These are phyloP conservation scores for Boeremia lycopersici DNA, from an alignment of 2,329 filamentous ascomycete species.

Conservation along the genomic window DNA sequence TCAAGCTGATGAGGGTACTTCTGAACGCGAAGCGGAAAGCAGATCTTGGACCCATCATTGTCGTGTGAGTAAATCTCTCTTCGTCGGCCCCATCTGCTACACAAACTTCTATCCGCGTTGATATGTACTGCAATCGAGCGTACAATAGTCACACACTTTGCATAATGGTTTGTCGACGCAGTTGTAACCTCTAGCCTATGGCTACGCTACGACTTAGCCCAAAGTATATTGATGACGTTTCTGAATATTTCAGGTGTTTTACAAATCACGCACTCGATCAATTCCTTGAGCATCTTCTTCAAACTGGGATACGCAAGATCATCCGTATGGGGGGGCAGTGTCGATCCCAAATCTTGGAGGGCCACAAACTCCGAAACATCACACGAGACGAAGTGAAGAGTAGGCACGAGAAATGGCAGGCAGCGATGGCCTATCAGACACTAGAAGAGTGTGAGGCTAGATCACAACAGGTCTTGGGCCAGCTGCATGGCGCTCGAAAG, in stretches of 20 bases:
- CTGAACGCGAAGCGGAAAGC: slow-evolving; percentile 50
- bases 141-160: too few relatives aligned
- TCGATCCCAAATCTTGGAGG: slow-evolving; percentile 59
- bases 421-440: slow-evolving; percentile 17
- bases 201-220: too few relatives aligned
- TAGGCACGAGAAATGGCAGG: slow-evolving; percentile 20
- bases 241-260: slow-evolving; percentile 42
- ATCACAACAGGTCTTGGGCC: slow-evolving; percentile 11
- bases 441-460: slow-evolving; percentile 18
- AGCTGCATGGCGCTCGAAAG: slow-evolving; percentile 15
- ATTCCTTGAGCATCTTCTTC: slow-evolving; percentile 65
- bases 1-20: slow-evolving; percentile 63
- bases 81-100: too few relatives aligned
- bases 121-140: too few relatives aligned
- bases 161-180: too few relatives aligned
- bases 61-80: slow-evolving; percentile 36
- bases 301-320: slow-evolving; percentile 56
- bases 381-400: slow-evolving; percentile 26
- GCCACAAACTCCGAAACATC: slow-evolving; percentile 56
- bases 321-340: slow-evolving; percentile 67
- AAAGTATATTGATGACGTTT: too few relatives aligned
- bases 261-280: slow-evolving; percentile 63
- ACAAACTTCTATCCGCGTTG: too few relatives aligned
- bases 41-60: slow-evolving; percentile 54
- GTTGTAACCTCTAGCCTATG: too few relatives aligned